Evolutionary conservation across 192 early-diverging fungal species (phyloP).

Genomic region (Coemansia sp.): DNA sequence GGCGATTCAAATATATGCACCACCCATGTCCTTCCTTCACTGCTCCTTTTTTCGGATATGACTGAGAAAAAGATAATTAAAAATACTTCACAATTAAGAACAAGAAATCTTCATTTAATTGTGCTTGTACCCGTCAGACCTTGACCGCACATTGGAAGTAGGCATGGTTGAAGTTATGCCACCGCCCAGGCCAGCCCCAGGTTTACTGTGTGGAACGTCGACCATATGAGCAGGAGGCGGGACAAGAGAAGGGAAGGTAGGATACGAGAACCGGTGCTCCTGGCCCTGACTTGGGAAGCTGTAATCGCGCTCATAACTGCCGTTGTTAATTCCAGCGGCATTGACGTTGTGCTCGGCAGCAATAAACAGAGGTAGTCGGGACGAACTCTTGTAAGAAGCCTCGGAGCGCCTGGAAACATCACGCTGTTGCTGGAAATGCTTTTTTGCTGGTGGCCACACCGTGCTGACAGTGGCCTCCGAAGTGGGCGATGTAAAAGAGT

Average conservation of each 20-base stretch:
- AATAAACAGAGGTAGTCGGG: not conserved
- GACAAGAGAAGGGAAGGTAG: not conserved
- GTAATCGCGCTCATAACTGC: not conserved
- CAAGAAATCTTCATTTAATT: no score
- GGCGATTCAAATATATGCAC: no score
- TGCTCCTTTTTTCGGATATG: no score
- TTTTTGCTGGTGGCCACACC: not conserved
- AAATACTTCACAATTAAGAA: no score
- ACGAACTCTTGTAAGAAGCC: no score
- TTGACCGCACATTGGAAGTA: not conserved
- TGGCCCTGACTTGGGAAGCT: not conserved
- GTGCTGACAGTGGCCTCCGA: not conserved
- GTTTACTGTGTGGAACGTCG: not conserved
- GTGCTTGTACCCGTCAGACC: not conserved
- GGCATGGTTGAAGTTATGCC: not conserved
- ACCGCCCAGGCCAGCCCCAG: not conserved
- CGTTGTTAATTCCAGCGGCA: not conserved
- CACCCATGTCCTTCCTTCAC: no score
- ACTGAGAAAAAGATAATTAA: no score
- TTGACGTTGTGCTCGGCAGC: not conserved
- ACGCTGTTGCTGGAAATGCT: not conserved
- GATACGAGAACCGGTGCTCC: not conserved
- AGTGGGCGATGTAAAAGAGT: slow-evolving; percentile 4
- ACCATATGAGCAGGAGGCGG: not conserved
- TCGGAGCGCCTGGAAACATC: not conserved